These are phyloP conservation scores for Colletotrichum filicis DNA, from an alignment of 2,329 filamentous ascomycete species.

Conservation along the genomic window DNA sequence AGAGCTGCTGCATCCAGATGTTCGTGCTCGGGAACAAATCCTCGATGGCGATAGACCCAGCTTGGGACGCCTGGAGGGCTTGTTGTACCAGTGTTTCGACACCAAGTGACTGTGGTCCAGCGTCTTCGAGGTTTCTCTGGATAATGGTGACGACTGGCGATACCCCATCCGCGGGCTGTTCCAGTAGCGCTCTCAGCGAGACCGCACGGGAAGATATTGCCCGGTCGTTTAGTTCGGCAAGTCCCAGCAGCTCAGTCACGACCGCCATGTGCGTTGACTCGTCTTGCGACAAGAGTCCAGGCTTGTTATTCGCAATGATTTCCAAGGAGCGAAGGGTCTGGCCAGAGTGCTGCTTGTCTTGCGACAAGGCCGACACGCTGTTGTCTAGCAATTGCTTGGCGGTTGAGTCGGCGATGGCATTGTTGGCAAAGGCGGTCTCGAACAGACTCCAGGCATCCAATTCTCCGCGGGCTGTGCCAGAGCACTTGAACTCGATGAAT, in stretches of 20 bases:
- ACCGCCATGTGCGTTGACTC: constrained; percentile 60
- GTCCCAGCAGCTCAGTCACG: constrained; percentile 62
- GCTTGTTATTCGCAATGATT: constrained; percentile 56
- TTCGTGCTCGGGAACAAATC: constrained; percentile 71
- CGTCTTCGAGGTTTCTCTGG: constrained; percentile 64
- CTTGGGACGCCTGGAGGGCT: constrained; percentile 51
- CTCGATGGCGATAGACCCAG: constrained; percentile 46
- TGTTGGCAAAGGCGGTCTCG: constrained; percentile 57
- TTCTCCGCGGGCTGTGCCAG: constrained; percentile 13
- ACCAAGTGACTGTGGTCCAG: constrained; percentile 59
- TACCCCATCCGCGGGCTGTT: constrained; percentile 53
- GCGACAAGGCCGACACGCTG: constrained; percentile 46
- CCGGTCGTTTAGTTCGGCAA: constrained; percentile 61
- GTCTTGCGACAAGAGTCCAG: constrained; percentile 56
- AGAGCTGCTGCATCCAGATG: constrained; percentile 74
- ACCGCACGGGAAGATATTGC: constrained; percentile 52
- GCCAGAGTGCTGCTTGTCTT: constrained; percentile 41
- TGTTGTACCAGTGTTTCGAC: constrained; percentile 65
- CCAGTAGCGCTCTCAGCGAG: constrained; percentile 57
- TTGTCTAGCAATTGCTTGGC: constrained; percentile 47
- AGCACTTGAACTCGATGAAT: constrained; percentile 47
- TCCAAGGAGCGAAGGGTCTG: constrained; percentile 58
- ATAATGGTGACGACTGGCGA: constrained; percentile 62
- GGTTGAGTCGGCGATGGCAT: constrained; percentile 50
- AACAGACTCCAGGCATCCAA: constrained; percentile 56